A percentile compares a stretch with the other conserved stretches of the same genome.
phyloP scores from a whole-genome alignment of 306 rosid species.

The Chamaecrista fasciculata region DNA sequence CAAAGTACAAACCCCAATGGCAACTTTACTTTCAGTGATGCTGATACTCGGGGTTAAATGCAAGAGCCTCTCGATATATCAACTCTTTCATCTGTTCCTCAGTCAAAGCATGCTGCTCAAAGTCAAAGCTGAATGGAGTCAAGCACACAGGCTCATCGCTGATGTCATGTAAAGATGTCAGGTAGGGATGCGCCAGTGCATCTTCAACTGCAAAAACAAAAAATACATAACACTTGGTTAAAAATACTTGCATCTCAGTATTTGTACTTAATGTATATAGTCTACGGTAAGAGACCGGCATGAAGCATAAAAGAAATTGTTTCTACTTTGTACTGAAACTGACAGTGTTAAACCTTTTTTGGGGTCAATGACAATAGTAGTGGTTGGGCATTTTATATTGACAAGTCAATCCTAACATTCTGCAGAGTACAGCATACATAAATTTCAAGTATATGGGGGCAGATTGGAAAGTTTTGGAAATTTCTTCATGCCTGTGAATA shows the following conservation, averaged over 20 bases:
- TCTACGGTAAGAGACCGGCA: neutral
- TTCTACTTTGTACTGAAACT: neutral
- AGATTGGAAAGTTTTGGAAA: slow-evolving; percentile 7
- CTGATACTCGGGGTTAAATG: slow-evolving; percentile 89
- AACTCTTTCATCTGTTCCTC: slow-evolving; percentile 98
- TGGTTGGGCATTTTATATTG: neutral
- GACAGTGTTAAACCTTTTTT: neutral
- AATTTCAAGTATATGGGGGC: neutral
- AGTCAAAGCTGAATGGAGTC: slow-evolving; percentile 96
- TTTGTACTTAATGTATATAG: neutral
- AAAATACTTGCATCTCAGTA: neutral
- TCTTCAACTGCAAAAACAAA: slow-evolving; percentile 62
- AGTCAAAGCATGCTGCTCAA: slow-evolving; percentile 87
- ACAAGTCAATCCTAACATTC: slow-evolving; percentile 8
- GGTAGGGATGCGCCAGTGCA: slow-evolving; percentile 91
- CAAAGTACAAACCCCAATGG: slow-evolving; percentile 40
- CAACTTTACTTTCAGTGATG: slow-evolving; percentile 37
- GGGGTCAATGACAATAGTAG: neutral
- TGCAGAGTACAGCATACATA: neutral
- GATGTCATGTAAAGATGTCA: slow-evolving; percentile 93
- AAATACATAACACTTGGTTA: neutral
- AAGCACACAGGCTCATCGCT: slow-evolving; percentile 96
- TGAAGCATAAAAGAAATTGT: neutral
- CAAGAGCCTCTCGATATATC: slow-evolving; percentile 89
- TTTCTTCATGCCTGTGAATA: neutral